Evolutionary conservation across 108 stramenopile genomes (phyloP), one percentile per base, ranked within the genome.

Genomic region (Phaeodactylum tricornutum): DNA sequence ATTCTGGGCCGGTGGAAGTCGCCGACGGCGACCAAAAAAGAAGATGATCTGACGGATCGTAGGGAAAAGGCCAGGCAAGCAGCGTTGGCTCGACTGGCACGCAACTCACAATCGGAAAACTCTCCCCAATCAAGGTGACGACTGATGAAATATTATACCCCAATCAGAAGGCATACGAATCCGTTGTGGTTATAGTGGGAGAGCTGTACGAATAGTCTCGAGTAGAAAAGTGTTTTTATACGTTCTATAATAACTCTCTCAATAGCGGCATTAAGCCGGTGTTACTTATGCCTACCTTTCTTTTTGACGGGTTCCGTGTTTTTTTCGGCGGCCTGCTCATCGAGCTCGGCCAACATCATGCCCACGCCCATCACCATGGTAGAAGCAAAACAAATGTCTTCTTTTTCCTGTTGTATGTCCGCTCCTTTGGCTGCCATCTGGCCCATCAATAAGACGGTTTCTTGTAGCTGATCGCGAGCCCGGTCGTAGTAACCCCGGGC

Each of bases 1-100:
- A 29, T 15, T 27, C 26, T 22, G 59, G 60, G 44, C 57, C n/a
- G n/a, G n/a, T 31, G 39, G 54, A 53, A 14, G 47, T 44, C 39
- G 35, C 39, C 27, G 47, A 58, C 41, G 28, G 25, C 28, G 30
- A 46, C 22, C 35, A 30, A 36, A 19, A 14, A 22, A 48, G 47
- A 47, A 3, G 77, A 83, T 39, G 77, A 79, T 23, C 62, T 90
- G 40, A 83, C 74, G 1, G 88, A 90, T 43, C 64, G 88, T 39
- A 50, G 88, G 41, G 88, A 90, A 68, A 69, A 67, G 51, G 81
- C 80, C 9, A 66, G 83, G 20, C 68, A 75, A 64, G 87, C 87
- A n/a, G 83, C 87, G 2, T 61, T 89, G 25, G 70, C 80, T 35
- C 51, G 87, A 33, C 43, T 89, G 35, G 77, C 79, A 40, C 37